These are phyloP conservation scores for Rutidosis leptorrhynchoides DNA, from an alignment of 129 eudicot species.

Conservation along the genomic window DNA sequence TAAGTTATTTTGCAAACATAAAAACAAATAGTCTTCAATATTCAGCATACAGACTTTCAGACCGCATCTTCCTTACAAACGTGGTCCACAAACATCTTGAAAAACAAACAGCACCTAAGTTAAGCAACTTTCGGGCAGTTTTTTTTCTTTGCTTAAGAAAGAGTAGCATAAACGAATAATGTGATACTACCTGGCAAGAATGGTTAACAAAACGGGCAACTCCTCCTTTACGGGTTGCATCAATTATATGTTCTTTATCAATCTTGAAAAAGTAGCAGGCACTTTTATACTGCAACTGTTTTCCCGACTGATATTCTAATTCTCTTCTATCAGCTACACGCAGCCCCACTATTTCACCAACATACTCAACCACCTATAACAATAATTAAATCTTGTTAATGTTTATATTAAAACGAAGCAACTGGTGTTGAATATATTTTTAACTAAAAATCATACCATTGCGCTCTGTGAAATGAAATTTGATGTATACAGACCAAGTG, in stretches of 20 bases:
- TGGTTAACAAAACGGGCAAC: slow-evolving; percentile 91
- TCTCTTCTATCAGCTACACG: slow-evolving; percentile 89
- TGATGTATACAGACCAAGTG: slow-evolving; percentile 85
- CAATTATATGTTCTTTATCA: slow-evolving; percentile 76
- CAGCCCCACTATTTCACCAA: slow-evolving; percentile 78
- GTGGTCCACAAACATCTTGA: too few species aligned
- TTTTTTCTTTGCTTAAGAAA: not conserved
- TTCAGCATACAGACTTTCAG: too few species aligned
- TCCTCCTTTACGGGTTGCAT: slow-evolving; percentile 82
- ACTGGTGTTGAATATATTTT: not conserved
- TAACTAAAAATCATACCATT: slow-evolving; percentile 46
- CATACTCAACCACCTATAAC: slow-evolving; percentile 72
- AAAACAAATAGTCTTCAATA: too few species aligned
- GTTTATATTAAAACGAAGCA: not conserved
- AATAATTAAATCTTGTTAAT: not conserved
- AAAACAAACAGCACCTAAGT: too few species aligned
- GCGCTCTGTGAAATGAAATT: slow-evolving; percentile 62
- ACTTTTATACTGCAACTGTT: slow-evolving; percentile 62
- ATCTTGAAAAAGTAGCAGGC: slow-evolving; percentile 82
- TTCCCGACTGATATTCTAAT: slow-evolving; percentile 65
- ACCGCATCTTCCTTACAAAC: too few species aligned
- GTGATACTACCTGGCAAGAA: slow-evolving; percentile 59
- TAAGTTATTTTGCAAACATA: too few species aligned
- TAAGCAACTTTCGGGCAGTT: not conserved
- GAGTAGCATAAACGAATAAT: not conserved